Conservation (phyloP, 805 yeast species). For the Starmerella vaccinii region DNA sequence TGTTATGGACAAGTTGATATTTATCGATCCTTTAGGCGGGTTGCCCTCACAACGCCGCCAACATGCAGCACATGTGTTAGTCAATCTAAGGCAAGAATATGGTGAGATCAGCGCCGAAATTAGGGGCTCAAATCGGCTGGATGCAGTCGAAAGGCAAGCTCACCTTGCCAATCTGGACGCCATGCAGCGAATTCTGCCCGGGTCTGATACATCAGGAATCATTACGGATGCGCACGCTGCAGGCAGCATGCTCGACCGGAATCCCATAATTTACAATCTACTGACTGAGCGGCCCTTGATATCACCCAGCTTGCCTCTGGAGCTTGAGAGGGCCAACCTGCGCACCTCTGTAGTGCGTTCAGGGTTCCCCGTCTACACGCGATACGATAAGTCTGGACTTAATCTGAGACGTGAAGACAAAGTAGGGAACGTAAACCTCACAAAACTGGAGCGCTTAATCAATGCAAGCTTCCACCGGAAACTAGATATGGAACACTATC, state of each 20-base stretch:
- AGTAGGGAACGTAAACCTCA: slow-evolving; percentile 42
- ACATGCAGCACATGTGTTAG: slow-evolving; percentile 67
- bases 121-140: slow-evolving; percentile 25
- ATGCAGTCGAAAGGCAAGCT: slow-evolving; percentile 32
- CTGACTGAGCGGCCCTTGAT: slow-evolving; percentile 85
- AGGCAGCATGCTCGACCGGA: slow-evolving; percentile 42
- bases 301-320: slow-evolving; percentile 80
- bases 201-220: slow-evolving; percentile 61
- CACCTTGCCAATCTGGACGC: slow-evolving; percentile 60
- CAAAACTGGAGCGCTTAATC: slow-evolving; percentile 49
- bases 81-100: slow-evolving; percentile 76
- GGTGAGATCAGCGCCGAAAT: slow-evolving; percentile 55
- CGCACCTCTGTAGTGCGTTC: slow-evolving; percentile 71
- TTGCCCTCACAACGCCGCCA: slow-evolving; percentile 78
- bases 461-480: slow-evolving; percentile 68
- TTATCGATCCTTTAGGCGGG: slow-evolving; percentile 78
- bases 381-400: slow-evolving; percentile 31
- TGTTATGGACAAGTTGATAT: slow-evolving; percentile 68
- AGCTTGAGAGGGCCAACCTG: slow-evolving; percentile 42
- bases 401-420: slow-evolving; percentile 35
- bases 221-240: slow-evolving; percentile 79
- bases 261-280: slow-evolving; percentile 83
- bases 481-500: slow-evolving; percentile 57
- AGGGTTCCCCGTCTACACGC: slow-evolving; percentile 53
- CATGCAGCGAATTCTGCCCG: slow-evolving; percentile 52